A percentile compares a stretch with the other conserved stretches of the same genome.
These are phyloP conservation scores for Globisporangium solare DNA, from an alignment of 352 stramenopile genomes.

Conservation along the genomic window DNA sequence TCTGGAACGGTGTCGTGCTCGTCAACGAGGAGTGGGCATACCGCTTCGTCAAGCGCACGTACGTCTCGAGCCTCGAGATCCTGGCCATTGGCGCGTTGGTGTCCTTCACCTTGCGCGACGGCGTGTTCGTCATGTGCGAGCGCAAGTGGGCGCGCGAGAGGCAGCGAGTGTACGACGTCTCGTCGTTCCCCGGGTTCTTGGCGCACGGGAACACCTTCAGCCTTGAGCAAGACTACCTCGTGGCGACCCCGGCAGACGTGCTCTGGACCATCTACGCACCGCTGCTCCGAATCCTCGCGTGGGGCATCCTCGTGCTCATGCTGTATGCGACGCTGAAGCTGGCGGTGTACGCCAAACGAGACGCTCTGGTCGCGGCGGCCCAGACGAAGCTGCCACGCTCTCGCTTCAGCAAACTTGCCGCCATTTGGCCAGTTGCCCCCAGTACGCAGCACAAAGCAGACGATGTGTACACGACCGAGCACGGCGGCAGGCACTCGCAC, in stretches of 20 bases:
- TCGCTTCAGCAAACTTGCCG: not conserved
- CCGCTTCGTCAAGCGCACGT: slow-evolving; percentile 24
- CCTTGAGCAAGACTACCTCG: slow-evolving; percentile 3
- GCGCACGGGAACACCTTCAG: not conserved
- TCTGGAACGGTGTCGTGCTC: slow-evolving; percentile 26
- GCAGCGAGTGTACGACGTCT: too few relatives aligned
- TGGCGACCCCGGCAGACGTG: slow-evolving; percentile 2
- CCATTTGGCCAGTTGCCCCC: not conserved
- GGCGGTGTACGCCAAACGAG: too few relatives aligned
- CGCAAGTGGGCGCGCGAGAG: too few relatives aligned
- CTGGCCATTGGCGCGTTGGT: slow-evolving; percentile 10
- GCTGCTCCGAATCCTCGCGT: slow-evolving; percentile 10
- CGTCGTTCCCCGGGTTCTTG: too few relatives aligned
- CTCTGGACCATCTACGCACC: slow-evolving; percentile 10
- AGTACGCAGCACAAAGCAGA: too few relatives aligned
- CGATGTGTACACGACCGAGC: too few relatives aligned
- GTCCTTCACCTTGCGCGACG: too few relatives aligned
- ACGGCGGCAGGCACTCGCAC: too few relatives aligned
- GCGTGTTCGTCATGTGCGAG: too few relatives aligned
- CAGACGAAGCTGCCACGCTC: not conserved
- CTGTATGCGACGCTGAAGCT: slow-evolving; percentile 1
- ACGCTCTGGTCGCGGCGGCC: not conserved
- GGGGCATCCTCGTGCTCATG: slow-evolving; percentile 1
- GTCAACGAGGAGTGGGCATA: slow-evolving; percentile 31
- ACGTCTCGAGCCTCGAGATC: slow-evolving; percentile 27